phyloP scores from a whole-genome alignment of 2,329 filamentous ascomycete genomes.

The Verticillium alfalfae region DNA sequence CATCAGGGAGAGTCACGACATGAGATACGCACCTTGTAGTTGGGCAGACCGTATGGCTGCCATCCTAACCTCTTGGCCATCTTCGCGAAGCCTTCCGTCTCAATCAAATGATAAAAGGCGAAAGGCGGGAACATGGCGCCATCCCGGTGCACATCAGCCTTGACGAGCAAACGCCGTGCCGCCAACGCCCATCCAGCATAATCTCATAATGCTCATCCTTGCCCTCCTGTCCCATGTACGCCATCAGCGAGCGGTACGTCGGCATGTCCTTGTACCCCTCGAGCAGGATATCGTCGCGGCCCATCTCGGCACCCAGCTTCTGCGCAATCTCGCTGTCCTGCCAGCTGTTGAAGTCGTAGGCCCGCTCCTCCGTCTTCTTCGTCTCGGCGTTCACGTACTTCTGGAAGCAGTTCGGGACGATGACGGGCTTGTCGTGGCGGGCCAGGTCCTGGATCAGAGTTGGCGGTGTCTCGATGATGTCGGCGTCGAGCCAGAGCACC shows the following conservation, averaged over 20 bases:
- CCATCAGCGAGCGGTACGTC: conserved; percentile 89
- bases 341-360: conserved; percentile 98
- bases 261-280: conserved; percentile 93
- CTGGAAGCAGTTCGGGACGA: conserved; percentile 95
- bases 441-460: conserved; percentile 89
- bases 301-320: conserved; percentile 73
- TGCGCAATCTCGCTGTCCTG: conserved; percentile 79
- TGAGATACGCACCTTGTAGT: conserved; percentile 71
- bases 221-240: conserved; percentile 61
- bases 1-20: neutral
- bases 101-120: conserved; percentile 91
- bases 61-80: conserved; percentile 90
- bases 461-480: conserved; percentile 83
- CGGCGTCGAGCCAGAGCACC: conserved; percentile 93
- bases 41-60: conserved; percentile 81
- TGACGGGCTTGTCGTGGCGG: conserved; percentile 78
- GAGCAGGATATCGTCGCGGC: conserved; percentile 82
- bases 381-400: conserved; percentile 66
- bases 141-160: conserved; percentile 93
- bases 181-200: conserved; percentile 85
- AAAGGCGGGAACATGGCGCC: conserved; percentile 99
- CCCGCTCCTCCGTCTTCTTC: conserved; percentile 66
- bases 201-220: conserved; percentile 59
- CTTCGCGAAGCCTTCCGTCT: conserved; percentile 96
- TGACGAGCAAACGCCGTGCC: conserved; percentile 91